Conservation (phyloP, 129 eudicot species). For the Flaveria brownii region DNA sequence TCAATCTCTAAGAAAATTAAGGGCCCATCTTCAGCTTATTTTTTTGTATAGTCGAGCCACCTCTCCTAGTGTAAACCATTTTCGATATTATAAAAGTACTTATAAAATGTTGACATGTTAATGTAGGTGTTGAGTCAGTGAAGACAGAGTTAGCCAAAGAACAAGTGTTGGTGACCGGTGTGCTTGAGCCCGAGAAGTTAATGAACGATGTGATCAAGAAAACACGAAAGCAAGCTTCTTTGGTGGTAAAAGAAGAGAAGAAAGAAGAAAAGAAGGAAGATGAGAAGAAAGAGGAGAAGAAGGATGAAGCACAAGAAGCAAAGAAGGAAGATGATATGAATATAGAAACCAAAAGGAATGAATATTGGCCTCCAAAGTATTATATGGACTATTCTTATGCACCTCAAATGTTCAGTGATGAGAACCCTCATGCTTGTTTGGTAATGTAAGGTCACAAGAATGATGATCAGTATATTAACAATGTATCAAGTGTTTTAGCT, state of each 20-base stretch:
- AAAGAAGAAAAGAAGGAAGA: constrained; percentile 45
- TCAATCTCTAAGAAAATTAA: too few species aligned
- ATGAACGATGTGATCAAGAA: constrained; percentile 59
- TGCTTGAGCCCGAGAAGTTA: constrained; percentile 59
- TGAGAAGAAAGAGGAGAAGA: constrained; percentile 36
- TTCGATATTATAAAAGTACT: neutral
- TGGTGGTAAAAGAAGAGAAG: constrained; percentile 51
- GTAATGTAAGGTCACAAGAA: constrained; percentile 48
- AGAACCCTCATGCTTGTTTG: constrained; percentile 79
- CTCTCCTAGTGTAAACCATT: too few species aligned
- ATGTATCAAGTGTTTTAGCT: constrained; percentile 12
- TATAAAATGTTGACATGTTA: neutral
- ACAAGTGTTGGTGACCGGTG: constrained; percentile 68
- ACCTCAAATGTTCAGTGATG: constrained; percentile 84
- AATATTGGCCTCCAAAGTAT: constrained; percentile 60
- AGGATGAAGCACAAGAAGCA: constrained; percentile 35
- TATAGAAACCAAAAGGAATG: constrained; percentile 47
- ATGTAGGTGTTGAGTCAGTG: constrained; percentile 72
- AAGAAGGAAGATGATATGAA: constrained; percentile 48
- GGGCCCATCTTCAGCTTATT: too few species aligned
- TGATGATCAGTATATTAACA: neutral
- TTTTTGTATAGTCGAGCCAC: too few species aligned
- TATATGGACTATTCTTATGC: constrained; percentile 59
- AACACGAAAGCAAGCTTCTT: constrained; percentile 66
- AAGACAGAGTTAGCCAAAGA: constrained; percentile 59